A percentile compares a stretch with the other conserved stretches of the same genome.
Evolutionary conservation across 2,329 filamentous ascomycete species (phyloP).

Genomic region (Hymenoscyphus linearis): DNA sequence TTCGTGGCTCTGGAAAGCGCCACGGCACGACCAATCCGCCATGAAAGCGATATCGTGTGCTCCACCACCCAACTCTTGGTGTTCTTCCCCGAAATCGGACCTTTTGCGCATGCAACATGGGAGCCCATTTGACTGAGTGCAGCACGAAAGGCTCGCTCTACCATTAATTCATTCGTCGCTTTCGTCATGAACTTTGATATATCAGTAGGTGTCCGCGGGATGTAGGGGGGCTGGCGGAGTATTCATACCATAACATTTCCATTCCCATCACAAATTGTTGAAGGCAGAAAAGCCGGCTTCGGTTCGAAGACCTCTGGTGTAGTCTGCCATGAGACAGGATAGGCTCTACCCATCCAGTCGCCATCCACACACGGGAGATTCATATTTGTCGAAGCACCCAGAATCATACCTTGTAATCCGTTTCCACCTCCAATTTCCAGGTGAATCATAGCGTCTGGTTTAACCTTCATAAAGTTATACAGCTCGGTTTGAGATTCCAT

Average conservation of each 20-base stretch:
- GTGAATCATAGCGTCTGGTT: conserved; percentile 37
- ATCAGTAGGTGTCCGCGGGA: neutral
- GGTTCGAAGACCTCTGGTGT: conserved; percentile 47
- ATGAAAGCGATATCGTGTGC: conserved; percentile 40
- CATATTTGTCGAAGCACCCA: conserved; percentile 29
- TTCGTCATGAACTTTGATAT: conserved; percentile 38
- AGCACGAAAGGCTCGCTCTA: conserved; percentile 39
- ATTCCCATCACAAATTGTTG: conserved; percentile 47
- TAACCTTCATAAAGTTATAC: conserved; percentile 35
- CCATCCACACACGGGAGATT: conserved; percentile 38
- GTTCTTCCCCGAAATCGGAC: conserved; percentile 35
- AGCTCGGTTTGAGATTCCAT: conserved; percentile 31
- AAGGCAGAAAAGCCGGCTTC: conserved; percentile 40
- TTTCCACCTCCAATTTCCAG: conserved; percentile 43
- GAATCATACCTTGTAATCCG: conserved; percentile 30
- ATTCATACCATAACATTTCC: conserved; percentile 40
- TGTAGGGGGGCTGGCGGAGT: neutral
- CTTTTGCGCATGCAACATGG: conserved; percentile 37
- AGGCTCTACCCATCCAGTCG: conserved; percentile 42
- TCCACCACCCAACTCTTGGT: conserved; percentile 35
- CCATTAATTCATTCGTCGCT: conserved; percentile 40
- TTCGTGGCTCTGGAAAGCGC: neutral
- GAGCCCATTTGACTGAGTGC: conserved; percentile 38
- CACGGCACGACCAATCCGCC: conserved; percentile 46
- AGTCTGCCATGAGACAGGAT: conserved; percentile 30